Percentiles rank a stretch among this genome's conserved stretches.
phyloP scores from a whole-genome alignment of 164 flowering plant species.

The Nymphaea thermarum region DNA sequence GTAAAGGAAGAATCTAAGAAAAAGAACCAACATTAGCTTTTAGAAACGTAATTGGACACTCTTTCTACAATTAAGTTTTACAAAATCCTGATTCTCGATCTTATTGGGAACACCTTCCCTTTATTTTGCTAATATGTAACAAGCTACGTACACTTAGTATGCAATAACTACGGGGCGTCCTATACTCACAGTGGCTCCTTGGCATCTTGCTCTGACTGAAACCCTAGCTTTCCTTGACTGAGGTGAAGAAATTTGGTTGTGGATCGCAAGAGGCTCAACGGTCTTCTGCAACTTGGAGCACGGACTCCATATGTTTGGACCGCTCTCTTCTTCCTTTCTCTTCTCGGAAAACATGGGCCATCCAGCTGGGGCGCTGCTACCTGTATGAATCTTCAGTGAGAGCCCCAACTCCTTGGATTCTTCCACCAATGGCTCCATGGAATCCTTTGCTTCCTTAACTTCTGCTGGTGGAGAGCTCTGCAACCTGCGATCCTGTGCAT shows the following conservation, averaged over 20 bases:
- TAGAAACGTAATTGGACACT: too few relatives aligned
- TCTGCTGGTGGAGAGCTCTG: not conserved
- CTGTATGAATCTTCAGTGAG: not conserved
- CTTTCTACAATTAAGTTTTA: too few relatives aligned
- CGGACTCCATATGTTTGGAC: not conserved
- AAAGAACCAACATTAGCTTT: too few relatives aligned
- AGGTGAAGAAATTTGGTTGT: slow-evolving; percentile 21
- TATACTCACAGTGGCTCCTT: slow-evolving; percentile 54
- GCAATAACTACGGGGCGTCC: not conserved
- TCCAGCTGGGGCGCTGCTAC: not conserved
- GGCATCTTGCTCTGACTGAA: slow-evolving; percentile 79
- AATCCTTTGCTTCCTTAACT: not conserved
- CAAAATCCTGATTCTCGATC: too few relatives aligned
- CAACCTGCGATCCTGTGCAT: not conserved
- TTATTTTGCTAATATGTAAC: too few relatives aligned
- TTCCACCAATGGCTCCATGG: not conserved
- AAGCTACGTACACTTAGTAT: too few relatives aligned
- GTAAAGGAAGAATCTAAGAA: too few relatives aligned
- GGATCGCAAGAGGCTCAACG: slow-evolving; percentile 1
- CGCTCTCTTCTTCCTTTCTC: not conserved
- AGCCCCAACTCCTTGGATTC: not conserved
- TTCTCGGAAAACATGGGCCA: not conserved
- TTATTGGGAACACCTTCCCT: too few relatives aligned
- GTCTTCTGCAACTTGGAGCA: not conserved
- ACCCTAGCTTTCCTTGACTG: slow-evolving; percentile 56